Evolutionary conservation across 2,329 filamentous ascomycete species (phyloP), one percentile per base, ranked within the genome.

Genomic region (Hawksworthiomyces lignivorus): DNA sequence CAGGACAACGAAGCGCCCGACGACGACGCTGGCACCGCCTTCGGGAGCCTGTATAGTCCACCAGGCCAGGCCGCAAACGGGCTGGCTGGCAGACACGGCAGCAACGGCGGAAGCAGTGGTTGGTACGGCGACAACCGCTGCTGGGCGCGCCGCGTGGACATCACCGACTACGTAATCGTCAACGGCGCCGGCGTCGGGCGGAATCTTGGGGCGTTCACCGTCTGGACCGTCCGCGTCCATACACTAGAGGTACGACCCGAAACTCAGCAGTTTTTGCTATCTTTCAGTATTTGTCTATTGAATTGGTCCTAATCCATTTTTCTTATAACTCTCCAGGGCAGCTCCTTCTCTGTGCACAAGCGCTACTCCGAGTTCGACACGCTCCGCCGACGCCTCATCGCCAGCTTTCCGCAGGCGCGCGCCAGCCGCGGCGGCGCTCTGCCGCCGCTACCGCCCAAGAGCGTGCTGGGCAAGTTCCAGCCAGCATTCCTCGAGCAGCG

Each of bases 281-380:
- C 14, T 29, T 21, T 26, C 12, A 8, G 8, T 38, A 44, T n/a
- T 14, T 24, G 7, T 26, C 33, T 15, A 5, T 36, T 14, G 18
- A 8, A 12, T 35, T 26, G 14, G 14, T n/a, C n/a, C 33, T 21
- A 11, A 11, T 29, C 12, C 24, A 9, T 26, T 18, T 10, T 19
- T 18, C 29, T 3, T 5, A 22, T n/a, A 12, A 26, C 17, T 19
- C 20, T 15, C 12, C 43, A 80, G 75, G 76, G 77, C 31, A 72
- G 73, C 45, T 70, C 65, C 36, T 79, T 82, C 64, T 70, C 73
- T 47, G 76, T 82, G 49, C 68, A 77, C 45, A 82, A 82, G 57
- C 74, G 89, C 59, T 97, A 96, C 62, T 96, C 89, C 0, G 90
- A 97, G 60, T 97, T 97, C 57, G 87, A 94, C 59, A 79, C 85